Base-by-base conservation (phyloP, 768 basidiomycete genomes). In the Hypholoma fasciculare region DNA sequence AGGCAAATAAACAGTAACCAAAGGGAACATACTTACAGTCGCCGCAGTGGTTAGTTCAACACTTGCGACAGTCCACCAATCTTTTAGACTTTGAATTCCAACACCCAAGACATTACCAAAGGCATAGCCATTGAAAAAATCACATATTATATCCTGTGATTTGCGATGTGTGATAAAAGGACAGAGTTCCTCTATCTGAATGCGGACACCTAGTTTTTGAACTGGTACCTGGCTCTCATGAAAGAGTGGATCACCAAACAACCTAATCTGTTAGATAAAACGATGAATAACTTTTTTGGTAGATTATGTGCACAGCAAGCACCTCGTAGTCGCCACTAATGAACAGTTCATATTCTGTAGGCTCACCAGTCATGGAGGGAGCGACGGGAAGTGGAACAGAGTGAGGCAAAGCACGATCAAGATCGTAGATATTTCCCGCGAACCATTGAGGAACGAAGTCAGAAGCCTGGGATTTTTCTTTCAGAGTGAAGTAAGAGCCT, bases 291-390 rank as follows among this genome's bases (percentile, higher is more conserved):
- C 9, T 9, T 34, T 49, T 49, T 48, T 48, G 2, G 8, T 23
- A 52, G 27, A 48, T 54, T 38, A 30, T 30, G 49, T 20, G 46
- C 36, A 59, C 39, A 42, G 19, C 30, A 57, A 52, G 39, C 60
- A 85, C 91, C 81, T 96, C 94, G 66, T 94, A 96, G 60, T 92
- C 87, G 8, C 87, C 92, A 65, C 89, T 89, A 52, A 96, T 74
- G 59, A 90, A 83, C 3, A 95, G 65, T 52, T 88, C 80, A 63
- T 92, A 94, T 16, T 66, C 75, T 17, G 80, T 87, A 38, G 79
- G 81, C 14, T 61, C 50, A 2, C 59, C 71, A 3, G 59, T 17
- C 40, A 42, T 23, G 17, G 76, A 82, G 0, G 82, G 84, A 13
- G 70, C 64, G 2, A 64, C 66, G 30, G 86, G 89, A 47, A 89